Evolutionary conservation across 2,329 filamentous ascomycete species (phyloP), one percentile per base, ranked within the genome.

Genomic region (Microdochium nivale): DNA sequence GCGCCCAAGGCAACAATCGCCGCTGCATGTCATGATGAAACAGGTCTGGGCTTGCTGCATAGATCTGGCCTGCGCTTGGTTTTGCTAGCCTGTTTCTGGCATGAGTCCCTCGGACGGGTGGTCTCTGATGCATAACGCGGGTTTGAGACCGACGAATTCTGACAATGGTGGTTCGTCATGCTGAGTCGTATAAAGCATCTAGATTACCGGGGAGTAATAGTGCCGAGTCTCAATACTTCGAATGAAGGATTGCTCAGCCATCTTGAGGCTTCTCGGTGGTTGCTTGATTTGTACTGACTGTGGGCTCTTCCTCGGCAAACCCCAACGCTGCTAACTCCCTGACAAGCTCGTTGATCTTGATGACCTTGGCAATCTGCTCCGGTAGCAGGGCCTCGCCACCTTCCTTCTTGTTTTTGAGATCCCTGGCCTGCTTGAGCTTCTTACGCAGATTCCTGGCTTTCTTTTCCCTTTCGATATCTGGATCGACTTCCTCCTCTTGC

Each of bases 351-450:
- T 89, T 90, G 66, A 99, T 96, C 70, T 94, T 95, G 67, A 96
- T 95, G 51, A 99, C 89, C 73, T 99, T 99, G 60, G 92, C 90
- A 57, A 97, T 86, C 72, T 99, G 94, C 72, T 99, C 94, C 0
- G 91, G 92, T 25, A 97, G 76, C 54, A 99, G 71, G 3, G 81
- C 78, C 65, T 89, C 87, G 21, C 94, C 94, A 52, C 83, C 84
- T 24, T 95, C 88, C 69, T 95, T 95, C 77, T 96, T 96, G 62
- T 84, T 86, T 65, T 90, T 87, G 51, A 99, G 76, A 2, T 97
- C 94, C 59, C 84, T 87, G 3, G 94, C 92, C 67, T 99, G 94
- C 62, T 92, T 88, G 54, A 99, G 74, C 71, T 97, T 99, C 77
- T 99, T 99, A 67, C 86, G 88, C 46, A 97, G 72, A 62, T 89